Conservation (phyloP, 2,329 filamentous ascomycete genomes). For the Pseudocercospora fuligena region DNA sequence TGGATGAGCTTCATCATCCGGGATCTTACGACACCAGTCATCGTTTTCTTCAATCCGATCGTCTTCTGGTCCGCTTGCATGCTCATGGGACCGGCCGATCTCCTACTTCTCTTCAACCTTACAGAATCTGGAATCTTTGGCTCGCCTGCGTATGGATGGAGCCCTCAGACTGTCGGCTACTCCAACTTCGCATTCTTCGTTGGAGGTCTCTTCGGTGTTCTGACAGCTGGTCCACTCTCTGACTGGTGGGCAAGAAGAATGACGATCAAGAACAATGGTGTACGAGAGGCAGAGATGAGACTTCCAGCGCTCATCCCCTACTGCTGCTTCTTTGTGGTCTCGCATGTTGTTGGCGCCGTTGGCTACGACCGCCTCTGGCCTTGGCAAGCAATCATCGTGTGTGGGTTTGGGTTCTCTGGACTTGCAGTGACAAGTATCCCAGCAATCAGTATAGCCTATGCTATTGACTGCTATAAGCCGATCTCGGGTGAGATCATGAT, state of each 20-base stretch:
- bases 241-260: slow-evolving; percentile 56
- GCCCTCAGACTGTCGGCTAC: slow-evolving; percentile 52
- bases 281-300: slow-evolving; percentile 66
- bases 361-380: slow-evolving; percentile 56
- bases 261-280: slow-evolving; percentile 59
- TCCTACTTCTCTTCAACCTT: slow-evolving; percentile 57
- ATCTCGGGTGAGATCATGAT: slow-evolving; percentile 54
- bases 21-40: slow-evolving; percentile 47
- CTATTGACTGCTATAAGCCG: slow-evolving; percentile 54
- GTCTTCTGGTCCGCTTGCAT: slow-evolving; percentile 46
- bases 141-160: slow-evolving; percentile 50
- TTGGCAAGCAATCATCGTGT: slow-evolving; percentile 56
- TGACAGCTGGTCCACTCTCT: slow-evolving; percentile 60
- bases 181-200: slow-evolving; percentile 55
- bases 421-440: slow-evolving; percentile 49
- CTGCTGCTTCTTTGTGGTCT: slow-evolving; percentile 56
- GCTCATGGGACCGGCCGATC: slow-evolving; percentile 43
- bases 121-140: slow-evolving; percentile 55
- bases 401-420: slow-evolving; percentile 54
- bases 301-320: slow-evolving; percentile 59
- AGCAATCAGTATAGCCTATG: slow-evolving; percentile 51
- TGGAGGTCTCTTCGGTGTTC: slow-evolving; percentile 49
- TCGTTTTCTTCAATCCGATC: slow-evolving; percentile 53
- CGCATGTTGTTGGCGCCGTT: slow-evolving; percentile 53
- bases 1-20: slow-evolving; percentile 50